Evolutionary conservation across 1,139 yeast species (phyloP), one percentile per base, ranked within the genome.

Genomic region (Blastobotrys raffinosifermentans): DNA sequence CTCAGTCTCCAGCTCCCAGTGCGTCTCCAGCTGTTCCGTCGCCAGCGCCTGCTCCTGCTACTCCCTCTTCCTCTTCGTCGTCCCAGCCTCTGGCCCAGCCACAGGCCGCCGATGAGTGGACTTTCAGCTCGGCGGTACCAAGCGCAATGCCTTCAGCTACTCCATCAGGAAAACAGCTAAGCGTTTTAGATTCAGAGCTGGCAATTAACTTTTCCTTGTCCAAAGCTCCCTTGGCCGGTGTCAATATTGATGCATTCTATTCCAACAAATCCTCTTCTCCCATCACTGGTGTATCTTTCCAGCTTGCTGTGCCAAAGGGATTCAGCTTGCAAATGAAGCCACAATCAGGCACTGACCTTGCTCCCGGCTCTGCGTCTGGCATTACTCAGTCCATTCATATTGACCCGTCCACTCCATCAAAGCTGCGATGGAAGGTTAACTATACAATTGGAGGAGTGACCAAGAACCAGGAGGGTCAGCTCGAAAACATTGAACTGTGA

Each of bases 221-320:
- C 39, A 57, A 62, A 23, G 58, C 73, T 1, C 58, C 69, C 14
- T 52, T 62, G 25, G 33, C 22, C 20, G 56, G 66, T 2, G 54
- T 71, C 4, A 59, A 65, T 22, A 66, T 75, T 27, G 75, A 76
- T 9, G 70, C 70, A 2, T 47, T 47, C 31, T 70, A 73, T 46
- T 61, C 77, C 7, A 77, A 75, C 53, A 63, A 63, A 50, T 67
- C 67, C 41, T 70, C 69, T 50, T 19, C 45, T 17, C 49, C 55
- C 29, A 68, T 76, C 39, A 63, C 68, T 37, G 70, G 72, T 43
- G 61, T 89, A 34, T 76, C 76, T 49, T 79, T 86, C 54, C 70
- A 82, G 56, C 64, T 86, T 38, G 96, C 97, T 0, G 94, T 83
- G 26, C 93, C 96, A 34, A 84, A 82, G 56, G 58, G 73, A 16